phyloP scores from a whole-genome alignment of 78 protist species.

The Speleostelium caveatum region DNA sequence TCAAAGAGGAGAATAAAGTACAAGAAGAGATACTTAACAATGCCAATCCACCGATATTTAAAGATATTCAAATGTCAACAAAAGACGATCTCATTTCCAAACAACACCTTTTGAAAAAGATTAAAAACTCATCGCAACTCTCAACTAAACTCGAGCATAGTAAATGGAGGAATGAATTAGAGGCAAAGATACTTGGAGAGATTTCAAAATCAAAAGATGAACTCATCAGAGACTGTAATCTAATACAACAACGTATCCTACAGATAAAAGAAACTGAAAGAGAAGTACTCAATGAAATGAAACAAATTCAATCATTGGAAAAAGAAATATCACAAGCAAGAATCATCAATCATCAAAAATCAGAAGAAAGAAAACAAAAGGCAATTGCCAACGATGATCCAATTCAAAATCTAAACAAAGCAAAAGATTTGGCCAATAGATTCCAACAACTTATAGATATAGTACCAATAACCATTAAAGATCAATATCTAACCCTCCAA shows the following conservation, averaged over 20 bases:
- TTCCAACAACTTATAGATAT: not conserved
- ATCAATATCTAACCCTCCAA: not conserved
- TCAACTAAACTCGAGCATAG: not conserved
- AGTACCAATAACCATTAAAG: not conserved
- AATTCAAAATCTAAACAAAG: not conserved
- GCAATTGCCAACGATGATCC: not conserved
- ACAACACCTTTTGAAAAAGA: slow-evolving; percentile 52
- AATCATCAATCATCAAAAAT: not conserved
- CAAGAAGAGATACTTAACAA: slow-evolving; percentile 25
- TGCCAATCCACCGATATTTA: slow-evolving; percentile 65
- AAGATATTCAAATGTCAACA: slow-evolving; percentile 25
- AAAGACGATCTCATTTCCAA: slow-evolving; percentile 39
- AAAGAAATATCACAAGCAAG: not conserved
- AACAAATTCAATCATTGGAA: slow-evolving; percentile 2
- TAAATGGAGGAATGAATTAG: slow-evolving; percentile 60
- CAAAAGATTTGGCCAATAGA: not conserved
- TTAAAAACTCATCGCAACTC: slow-evolving; percentile 32
- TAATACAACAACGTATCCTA: not conserved
- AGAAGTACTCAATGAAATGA: not conserved
- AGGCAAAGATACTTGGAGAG: slow-evolving; percentile 9
- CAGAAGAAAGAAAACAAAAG: too few species aligned
- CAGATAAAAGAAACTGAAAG: not conserved
- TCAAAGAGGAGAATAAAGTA: slow-evolving; percentile 16
- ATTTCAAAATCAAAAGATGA: slow-evolving; percentile 4
- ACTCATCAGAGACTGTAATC: not conserved